phyloP scores from a whole-genome alignment of 176 grass and related monocot species.

The Alopecurus myosuroides region DNA sequence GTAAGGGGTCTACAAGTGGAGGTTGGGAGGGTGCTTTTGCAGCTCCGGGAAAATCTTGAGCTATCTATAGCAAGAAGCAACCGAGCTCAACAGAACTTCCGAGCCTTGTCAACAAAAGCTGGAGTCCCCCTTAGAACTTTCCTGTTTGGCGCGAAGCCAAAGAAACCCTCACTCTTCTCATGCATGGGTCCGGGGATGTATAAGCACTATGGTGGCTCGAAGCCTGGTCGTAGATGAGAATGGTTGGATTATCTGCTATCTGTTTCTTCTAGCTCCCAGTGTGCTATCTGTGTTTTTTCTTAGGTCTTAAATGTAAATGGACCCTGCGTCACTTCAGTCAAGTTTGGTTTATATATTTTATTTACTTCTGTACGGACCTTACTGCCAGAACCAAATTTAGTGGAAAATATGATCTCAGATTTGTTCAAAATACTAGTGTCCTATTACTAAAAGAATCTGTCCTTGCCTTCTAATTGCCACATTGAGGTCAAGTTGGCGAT shows the following conservation, averaged over 20 bases:
- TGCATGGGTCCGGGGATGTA: slow-evolving; percentile 77
- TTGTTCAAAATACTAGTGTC: not conserved
- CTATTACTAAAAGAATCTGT: slow-evolving; percentile 4
- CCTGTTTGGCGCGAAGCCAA: slow-evolving; percentile 72
- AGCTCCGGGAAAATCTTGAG: slow-evolving; percentile 48
- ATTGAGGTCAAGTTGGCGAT: slow-evolving; percentile 1
- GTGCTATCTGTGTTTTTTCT: slow-evolving; percentile 3
- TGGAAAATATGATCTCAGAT: slow-evolving; percentile 9
- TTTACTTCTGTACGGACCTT: not conserved
- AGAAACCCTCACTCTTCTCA: slow-evolving; percentile 79
- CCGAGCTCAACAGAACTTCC: slow-evolving; percentile 48
- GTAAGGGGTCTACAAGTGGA: slow-evolving; percentile 67
- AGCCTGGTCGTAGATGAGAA: slow-evolving; percentile 44
- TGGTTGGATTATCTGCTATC: slow-evolving; percentile 8
- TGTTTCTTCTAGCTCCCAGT: slow-evolving; percentile 18
- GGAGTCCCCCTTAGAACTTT: slow-evolving; percentile 75
- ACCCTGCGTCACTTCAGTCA: slow-evolving; percentile 4
- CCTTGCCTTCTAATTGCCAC: slow-evolving; percentile 14
- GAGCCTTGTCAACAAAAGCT: slow-evolving; percentile 55
- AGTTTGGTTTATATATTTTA: slow-evolving; percentile 18
- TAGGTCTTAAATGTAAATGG: slow-evolving; percentile 37
- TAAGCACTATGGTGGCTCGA: slow-evolving; percentile 64
- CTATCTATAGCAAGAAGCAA: slow-evolving; percentile 47
- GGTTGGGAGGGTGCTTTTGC: slow-evolving; percentile 46
- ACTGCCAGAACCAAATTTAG: slow-evolving; percentile 5